Conservation (phyloP, 2,329 filamentous ascomycete species). For the Apiospora aurea region DNA sequence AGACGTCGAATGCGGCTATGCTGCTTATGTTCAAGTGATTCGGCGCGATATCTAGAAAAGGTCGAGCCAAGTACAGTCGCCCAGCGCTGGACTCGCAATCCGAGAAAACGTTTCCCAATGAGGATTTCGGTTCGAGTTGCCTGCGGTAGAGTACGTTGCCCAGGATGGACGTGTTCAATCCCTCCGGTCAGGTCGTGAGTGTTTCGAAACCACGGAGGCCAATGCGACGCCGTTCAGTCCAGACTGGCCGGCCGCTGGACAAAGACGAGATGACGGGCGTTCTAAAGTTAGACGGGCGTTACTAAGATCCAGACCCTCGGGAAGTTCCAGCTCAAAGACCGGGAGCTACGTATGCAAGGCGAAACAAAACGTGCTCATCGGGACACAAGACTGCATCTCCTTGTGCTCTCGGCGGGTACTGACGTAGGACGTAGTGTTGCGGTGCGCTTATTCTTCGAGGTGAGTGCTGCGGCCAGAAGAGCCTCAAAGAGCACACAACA, state of each 20-base stretch:
- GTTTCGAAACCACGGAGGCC: background rate
- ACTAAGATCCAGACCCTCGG: background rate
- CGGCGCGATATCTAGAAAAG: slow-evolving; percentile 15
- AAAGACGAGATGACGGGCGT: slow-evolving; percentile 4
- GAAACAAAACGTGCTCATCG: slow-evolving; percentile 3
- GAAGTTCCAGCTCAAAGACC: background rate
- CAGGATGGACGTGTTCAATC: background rate
- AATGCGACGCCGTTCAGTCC: background rate
- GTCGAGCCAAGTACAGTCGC: slow-evolving; percentile 41
- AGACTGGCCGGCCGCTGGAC: background rate
- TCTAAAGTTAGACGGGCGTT: background rate
- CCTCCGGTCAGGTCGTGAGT: background rate
- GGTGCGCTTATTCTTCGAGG: background rate
- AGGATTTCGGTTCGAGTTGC: background rate
- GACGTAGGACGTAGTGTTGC: background rate
- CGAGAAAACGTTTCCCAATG: background rate
- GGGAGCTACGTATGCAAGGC: background rate
- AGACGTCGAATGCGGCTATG: no score
- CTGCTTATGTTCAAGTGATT: background rate
- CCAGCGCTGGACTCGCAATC: slow-evolving; percentile 30
- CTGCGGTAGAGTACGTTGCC: background rate
- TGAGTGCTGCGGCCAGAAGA: background rate
- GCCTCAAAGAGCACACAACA: background rate
- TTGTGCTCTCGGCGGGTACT: background rate
- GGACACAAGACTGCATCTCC: background rate